Evolutionary conservation across 2,329 filamentous ascomycete genomes (phyloP), one percentile per base, ranked within the genome.

Genomic region (Colletotrichum endophyticum): DNA sequence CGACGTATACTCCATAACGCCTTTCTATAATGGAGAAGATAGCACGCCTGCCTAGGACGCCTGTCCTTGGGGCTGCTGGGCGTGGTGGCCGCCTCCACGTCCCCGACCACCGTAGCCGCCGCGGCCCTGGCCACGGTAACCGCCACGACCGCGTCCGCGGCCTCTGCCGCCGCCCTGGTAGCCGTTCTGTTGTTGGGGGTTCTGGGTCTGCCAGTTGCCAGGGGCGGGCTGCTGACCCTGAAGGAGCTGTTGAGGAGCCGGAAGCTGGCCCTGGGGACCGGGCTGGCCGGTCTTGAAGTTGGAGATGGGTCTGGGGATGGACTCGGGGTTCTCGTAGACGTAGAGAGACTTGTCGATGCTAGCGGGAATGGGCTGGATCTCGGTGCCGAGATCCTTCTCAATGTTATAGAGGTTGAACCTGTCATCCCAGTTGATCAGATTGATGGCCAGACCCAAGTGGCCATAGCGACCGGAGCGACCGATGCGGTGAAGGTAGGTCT

Each of bases 391-490:
- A 82, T 99, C 97, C 81, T 98, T 95, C 86, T 99, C 97, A 80
- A 99, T 99, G 85, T 98, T 98, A 89, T 99, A 99, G 25, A 99
- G 91, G 85, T 99, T 99, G 91, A 98, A 99, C 32, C 97, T 93
- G 85, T 99, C 97, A 74, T 99, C 97, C 97, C 97, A 99, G 86
- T 98, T 99, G 90, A 99, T 99, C 84, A 99, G 89, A 87, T 99
- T 99, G 84, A 99, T 99, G 79, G 98, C 98, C 80, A 99, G 89
- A 91, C 97, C 97, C 83, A 99, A 91, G 87, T 99, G 97, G 79
- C 97, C 97, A 84, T 98, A 99, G 79, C 97, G 95, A 80, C 97
- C 97, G 68, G 97, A 99, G 84, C 97, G 95, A 89, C 97, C 97
- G 84, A 99, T 99, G 80, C 97, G 95, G 87, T 99, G 97, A 74